Conservation (phyloP, 2,329 filamentous ascomycete genomes). For the Monilinia aucupariae region DNA sequence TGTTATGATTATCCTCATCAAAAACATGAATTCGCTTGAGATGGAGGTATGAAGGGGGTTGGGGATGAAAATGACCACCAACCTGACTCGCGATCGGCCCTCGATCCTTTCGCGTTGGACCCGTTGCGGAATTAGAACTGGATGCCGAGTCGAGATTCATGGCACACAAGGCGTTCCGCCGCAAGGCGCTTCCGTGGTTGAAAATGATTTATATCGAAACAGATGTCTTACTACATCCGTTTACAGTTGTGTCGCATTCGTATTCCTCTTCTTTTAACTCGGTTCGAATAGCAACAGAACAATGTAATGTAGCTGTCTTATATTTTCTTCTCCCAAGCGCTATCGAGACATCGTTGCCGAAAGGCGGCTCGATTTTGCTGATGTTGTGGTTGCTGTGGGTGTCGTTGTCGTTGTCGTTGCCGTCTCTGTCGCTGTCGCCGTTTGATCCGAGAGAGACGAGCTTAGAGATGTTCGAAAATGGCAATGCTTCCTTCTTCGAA, state of each 20-base stretch:
- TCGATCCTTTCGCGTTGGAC: slow-evolving; percentile 1
- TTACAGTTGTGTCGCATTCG: neutral
- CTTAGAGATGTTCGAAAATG: neutral
- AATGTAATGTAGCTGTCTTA: neutral
- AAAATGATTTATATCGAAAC: neutral
- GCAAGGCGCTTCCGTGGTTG: neutral
- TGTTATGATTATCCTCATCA: neutral
- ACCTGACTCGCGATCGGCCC: slow-evolving; percentile 10
- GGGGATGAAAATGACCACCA: neutral
- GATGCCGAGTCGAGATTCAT: slow-evolving; percentile 1
- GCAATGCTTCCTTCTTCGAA: neutral
- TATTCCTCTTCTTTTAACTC: neutral
- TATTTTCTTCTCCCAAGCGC: neutral
- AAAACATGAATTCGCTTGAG: neutral
- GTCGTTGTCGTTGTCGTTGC: neutral
- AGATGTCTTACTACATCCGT: neutral
- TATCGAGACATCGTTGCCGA: neutral
- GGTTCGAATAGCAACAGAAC: neutral
- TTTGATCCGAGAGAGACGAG: neutral
- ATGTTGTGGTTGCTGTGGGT: neutral
- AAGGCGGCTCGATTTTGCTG: neutral
- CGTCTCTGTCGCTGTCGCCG: neutral
- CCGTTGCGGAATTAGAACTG: neutral
- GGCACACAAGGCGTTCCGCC: neutral
- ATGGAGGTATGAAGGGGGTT: neutral